Evolutionary conservation across 441 rosid genomes (phyloP).

Genomic region (Erodium moschatum): DNA sequence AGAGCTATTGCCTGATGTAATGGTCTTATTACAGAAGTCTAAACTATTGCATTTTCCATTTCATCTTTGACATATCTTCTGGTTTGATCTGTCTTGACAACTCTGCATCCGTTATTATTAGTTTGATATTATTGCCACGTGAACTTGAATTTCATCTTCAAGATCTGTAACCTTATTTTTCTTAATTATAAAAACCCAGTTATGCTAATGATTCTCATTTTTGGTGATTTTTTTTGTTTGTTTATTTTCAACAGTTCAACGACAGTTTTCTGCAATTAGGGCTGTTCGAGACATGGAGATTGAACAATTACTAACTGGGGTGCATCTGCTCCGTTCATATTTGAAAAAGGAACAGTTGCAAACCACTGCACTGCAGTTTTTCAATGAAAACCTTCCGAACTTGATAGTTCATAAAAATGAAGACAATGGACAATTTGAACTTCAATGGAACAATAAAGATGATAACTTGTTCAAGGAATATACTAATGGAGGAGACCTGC

Average conservation of each 20-base stretch:
- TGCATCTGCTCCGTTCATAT: conserved; percentile 55
- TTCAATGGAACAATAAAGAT: conserved; percentile 34
- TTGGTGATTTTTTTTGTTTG: neutral
- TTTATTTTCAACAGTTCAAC: conserved; percentile 37
- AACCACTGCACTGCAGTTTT: conserved; percentile 42
- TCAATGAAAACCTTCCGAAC: conserved; percentile 52
- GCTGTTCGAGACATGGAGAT: conserved; percentile 66
- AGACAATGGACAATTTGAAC: conserved; percentile 39
- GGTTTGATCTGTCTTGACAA: no score
- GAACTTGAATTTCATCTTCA: neutral
- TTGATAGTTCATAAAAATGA: conserved; percentile 33
- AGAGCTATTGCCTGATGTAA: no score
- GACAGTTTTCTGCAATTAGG: conserved; percentile 54
- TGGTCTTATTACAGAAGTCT: no score
- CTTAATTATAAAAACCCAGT: neutral
- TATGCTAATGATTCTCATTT: conserved; percentile 6
- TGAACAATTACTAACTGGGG: conserved; percentile 43
- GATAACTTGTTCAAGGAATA: conserved; percentile 24
- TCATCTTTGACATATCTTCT: no score
- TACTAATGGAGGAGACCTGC: conserved; percentile 32
- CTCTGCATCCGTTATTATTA: no score
- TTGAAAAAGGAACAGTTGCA: conserved; percentile 44
- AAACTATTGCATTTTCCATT: no score
- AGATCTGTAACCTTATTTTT: neutral
- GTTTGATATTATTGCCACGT: neutral